A percentile compares a stretch with the other conserved stretches of the same genome.
Conservation (phyloP, 2,329 filamentous ascomycete species). For the Dactylellina sp. region DNA sequence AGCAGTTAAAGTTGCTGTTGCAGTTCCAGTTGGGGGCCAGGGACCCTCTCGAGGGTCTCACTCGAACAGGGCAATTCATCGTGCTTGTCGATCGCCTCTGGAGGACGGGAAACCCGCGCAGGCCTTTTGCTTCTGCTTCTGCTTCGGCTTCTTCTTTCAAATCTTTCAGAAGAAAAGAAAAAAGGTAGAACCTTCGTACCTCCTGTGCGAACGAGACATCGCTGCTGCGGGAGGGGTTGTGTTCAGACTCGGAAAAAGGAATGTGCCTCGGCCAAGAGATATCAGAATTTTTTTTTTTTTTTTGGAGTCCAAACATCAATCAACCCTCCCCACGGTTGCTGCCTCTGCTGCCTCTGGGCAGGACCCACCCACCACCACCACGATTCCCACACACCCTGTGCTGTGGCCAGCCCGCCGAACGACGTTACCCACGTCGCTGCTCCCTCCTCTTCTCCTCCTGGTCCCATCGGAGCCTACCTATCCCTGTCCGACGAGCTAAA, state of each 20-base stretch:
- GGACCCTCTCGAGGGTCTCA: conserved; percentile 39
- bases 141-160: conserved; percentile 29
- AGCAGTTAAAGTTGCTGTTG: too few relatives aligned
- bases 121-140: conserved; percentile 27
- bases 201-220: conserved; percentile 11
- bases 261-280: conserved; percentile 35
- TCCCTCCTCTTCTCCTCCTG: conserved; percentile 11
- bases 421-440: conserved; percentile 41
- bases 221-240: conserved; percentile 8
- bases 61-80: conserved; percentile 40
- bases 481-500: conserved; percentile 36
- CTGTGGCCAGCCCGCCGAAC: conserved; percentile 31
- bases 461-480: conserved; percentile 51
- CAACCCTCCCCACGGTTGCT: too few relatives aligned
- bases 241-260: conserved; percentile 45
- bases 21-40: too few relatives aligned
- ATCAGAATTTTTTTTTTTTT: not conserved
- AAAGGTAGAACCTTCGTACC: not conserved
- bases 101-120: conserved; percentile 47
- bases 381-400: too few relatives aligned
- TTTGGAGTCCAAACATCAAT: too few relatives aligned
- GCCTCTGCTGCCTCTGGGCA: conserved; percentile 37
- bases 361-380: conserved; percentile 36
- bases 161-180: conserved; percentile 8
- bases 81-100: conserved; percentile 29